A percentile compares a stretch with the other conserved stretches of the same genome.
These are phyloP conservation scores for Magnaporthales sp. DNA, from an alignment of 2,329 filamentous ascomycete genomes.

Conservation along the genomic window DNA sequence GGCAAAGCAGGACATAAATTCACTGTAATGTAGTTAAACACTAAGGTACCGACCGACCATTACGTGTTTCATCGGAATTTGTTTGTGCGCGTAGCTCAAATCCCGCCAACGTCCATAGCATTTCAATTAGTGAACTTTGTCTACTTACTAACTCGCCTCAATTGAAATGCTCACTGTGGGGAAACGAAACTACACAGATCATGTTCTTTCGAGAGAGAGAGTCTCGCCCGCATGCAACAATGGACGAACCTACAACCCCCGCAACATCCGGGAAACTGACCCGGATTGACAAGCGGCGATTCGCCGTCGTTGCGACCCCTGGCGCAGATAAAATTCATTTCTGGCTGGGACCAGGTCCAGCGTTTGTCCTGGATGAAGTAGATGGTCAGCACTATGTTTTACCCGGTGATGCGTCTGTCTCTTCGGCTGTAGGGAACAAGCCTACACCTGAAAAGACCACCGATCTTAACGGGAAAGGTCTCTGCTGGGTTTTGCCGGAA, in stretches of 20 bases:
- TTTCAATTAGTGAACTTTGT: background rate
- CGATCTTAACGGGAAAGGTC: background rate
- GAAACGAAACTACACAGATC: background rate
- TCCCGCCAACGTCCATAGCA: background rate
- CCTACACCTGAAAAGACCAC: background rate
- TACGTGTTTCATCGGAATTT: background rate
- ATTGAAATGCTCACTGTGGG: background rate
- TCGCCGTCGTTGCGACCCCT: background rate
- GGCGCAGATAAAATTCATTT: background rate
- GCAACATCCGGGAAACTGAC: background rate
- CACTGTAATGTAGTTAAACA: too few relatives aligned
- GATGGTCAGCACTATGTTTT: background rate
- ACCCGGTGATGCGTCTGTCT: background rate
- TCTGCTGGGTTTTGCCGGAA: conserved; percentile 4
- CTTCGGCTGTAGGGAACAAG: background rate
- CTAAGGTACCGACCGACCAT: background rate
- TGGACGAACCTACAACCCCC: background rate
- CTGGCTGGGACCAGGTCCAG: background rate
- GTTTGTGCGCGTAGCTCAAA: background rate
- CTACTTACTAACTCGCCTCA: background rate
- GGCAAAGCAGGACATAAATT: too few relatives aligned
- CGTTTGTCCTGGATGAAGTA: conserved; percentile 3
- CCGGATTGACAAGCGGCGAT: background rate
- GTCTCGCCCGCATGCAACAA: background rate
- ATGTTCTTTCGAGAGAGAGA: background rate